Conservation (phyloP, 164 flowering plant species). For the Akebia trifoliata region DNA sequence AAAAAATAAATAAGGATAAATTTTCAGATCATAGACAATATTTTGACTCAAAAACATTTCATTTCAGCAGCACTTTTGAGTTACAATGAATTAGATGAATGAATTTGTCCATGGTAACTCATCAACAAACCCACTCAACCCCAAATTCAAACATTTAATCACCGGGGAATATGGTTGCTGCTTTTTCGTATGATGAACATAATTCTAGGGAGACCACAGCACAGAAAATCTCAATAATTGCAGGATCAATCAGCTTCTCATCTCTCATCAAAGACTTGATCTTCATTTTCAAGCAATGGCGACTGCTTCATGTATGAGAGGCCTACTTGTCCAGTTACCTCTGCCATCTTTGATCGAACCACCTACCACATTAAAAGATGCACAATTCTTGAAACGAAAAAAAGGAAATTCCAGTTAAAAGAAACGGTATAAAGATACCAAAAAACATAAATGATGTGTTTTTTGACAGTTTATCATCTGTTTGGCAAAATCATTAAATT, state of each 20-base stretch:
- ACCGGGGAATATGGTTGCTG: not conserved
- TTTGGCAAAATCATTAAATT: too few relatives aligned
- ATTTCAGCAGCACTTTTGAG: not conserved
- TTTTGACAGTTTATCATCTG: too few relatives aligned
- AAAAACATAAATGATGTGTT: not conserved
- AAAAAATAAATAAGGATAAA: too few relatives aligned
- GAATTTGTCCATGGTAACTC: not conserved
- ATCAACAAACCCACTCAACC: not conserved
- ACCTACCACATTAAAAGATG: conserved; percentile 10
- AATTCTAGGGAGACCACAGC: too few relatives aligned
- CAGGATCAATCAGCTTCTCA: conserved; percentile 1
- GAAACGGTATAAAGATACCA: not conserved
- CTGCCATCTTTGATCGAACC: conserved; percentile 21
- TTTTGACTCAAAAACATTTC: too few relatives aligned
- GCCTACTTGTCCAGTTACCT: conserved; percentile 15
- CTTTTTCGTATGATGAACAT: too few relatives aligned
- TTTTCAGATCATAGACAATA: too few relatives aligned
- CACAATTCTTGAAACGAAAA: not conserved
- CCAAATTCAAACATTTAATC: not conserved
- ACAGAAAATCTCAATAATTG: too few relatives aligned
- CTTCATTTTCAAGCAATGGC: conserved; percentile 9
- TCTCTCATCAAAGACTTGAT: conserved; percentile 13
- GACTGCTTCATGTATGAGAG: conserved; percentile 8
- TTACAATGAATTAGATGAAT: not conserved
- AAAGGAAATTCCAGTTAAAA: not conserved